These are phyloP conservation scores for Phaffia rhodozyma DNA, from an alignment of 1,284 basidiomycete genomes.

Conservation along the genomic window DNA sequence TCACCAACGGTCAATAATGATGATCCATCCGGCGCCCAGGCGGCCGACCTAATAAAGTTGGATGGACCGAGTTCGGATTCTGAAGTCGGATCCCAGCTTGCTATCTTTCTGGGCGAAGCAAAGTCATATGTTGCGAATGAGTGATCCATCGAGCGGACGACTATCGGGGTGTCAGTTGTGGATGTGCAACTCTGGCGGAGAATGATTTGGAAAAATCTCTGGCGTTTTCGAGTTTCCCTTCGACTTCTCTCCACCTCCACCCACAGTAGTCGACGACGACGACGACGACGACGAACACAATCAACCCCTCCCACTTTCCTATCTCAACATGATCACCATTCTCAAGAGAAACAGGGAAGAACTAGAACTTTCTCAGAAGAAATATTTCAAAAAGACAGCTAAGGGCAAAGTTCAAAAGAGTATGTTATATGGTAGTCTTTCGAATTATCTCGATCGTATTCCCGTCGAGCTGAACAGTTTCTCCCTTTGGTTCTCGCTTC, in stretches of 20 bases:
- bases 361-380: slow-evolving; percentile 63
- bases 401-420: slow-evolving; percentile 88
- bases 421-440: slow-evolving; percentile 29
- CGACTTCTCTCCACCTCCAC: background rate
- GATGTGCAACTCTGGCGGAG: too few species aligned
- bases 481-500: background rate
- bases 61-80: background rate
- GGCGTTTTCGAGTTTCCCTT: background rate
- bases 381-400: slow-evolving; percentile 91
- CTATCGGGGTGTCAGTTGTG: too few species aligned
- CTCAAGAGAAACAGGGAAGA: slow-evolving; percentile 61
- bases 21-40: slow-evolving; percentile 31
- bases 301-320: background rate
- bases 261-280: too few species aligned
- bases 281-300: too few species aligned
- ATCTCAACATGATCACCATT: slow-evolving; percentile 48
- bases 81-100: background rate
- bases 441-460: slow-evolving; percentile 1
- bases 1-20: slow-evolving; percentile 31
- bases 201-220: too few species aligned
- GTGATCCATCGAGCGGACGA: too few species aligned
- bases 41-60: slow-evolving; percentile 24
- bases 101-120: background rate
- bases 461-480: background rate
- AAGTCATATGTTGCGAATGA: slow-evolving; percentile 7